These are phyloP conservation scores for Colletotrichum sp. DNA, from an alignment of 2,329 filamentous ascomycete genomes.

Conservation along the genomic window DNA sequence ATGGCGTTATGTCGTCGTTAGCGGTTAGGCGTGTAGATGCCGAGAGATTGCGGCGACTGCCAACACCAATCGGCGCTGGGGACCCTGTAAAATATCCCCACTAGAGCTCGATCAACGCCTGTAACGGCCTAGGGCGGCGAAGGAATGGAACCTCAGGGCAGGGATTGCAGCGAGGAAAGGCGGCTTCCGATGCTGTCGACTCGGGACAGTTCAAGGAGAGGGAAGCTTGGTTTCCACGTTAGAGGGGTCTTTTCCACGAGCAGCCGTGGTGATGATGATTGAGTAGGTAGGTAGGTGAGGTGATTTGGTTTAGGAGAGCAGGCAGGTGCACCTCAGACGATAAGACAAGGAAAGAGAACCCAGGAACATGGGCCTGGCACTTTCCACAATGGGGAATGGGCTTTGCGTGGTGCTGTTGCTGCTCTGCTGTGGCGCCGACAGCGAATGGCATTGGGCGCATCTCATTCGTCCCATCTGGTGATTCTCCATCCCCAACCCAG, in stretches of 20 bases:
- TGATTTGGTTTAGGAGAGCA: not conserved
- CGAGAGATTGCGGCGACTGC: constrained; percentile 11
- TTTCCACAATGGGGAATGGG: not conserved
- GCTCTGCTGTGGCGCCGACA: not conserved
- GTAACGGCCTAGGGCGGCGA: not conserved
- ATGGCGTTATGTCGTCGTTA: not conserved
- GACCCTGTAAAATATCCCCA: constrained; percentile 2
- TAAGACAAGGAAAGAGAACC: not conserved
- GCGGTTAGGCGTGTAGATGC: not conserved
- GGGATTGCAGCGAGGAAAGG: not conserved
- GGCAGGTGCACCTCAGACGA: not conserved
- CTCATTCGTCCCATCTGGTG: not conserved
- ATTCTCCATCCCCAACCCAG: not conserved
- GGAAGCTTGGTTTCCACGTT: not conserved
- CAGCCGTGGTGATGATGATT: not conserved
- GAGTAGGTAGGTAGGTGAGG: not conserved
- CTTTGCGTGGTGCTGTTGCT: constrained; percentile 1
- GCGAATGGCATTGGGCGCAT: not conserved
- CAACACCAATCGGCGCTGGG: not conserved
- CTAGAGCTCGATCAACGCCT: not conserved
- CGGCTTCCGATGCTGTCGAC: not conserved
- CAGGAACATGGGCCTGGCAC: not conserved
- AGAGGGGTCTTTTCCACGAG: not conserved
- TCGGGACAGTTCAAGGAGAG: not conserved
- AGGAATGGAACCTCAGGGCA: not conserved